These are phyloP conservation scores for Hygrophorus russula DNA, from an alignment of 768 basidiomycete species.

Conservation along the genomic window DNA sequence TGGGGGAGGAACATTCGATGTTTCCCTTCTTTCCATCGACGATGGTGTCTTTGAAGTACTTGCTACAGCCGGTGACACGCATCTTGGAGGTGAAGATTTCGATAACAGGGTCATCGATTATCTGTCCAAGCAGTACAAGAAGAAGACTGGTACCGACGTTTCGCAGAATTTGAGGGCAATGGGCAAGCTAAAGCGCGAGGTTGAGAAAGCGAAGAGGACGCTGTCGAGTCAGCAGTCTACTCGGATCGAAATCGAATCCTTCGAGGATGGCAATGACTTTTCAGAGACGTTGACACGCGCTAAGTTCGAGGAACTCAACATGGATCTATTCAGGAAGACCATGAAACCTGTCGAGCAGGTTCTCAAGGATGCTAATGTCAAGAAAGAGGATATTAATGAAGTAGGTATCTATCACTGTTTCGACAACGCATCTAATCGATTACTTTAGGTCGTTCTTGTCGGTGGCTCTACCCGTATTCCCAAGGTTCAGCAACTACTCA, in stretches of 20 bases:
- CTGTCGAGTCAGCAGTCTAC: conserved; percentile 84
- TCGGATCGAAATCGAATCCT: conserved; percentile 89
- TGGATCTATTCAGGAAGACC: conserved; percentile 98
- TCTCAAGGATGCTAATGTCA: conserved; percentile 93
- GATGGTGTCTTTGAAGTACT: conserved; percentile 88
- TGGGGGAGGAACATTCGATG: conserved; percentile 98
- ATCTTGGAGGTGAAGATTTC: conserved; percentile 94
- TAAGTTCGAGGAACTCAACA: conserved; percentile 98
- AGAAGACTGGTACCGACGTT: conserved; percentile 83
- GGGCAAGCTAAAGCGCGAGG: conserved; percentile 87
- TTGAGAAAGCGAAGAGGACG: conserved; percentile 93
- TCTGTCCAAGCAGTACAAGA: conserved; percentile 84
- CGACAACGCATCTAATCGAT: neutral
- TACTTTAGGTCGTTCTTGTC: conserved; percentile 69
- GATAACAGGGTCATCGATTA: conserved; percentile 89
- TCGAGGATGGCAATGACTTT: conserved; percentile 95
- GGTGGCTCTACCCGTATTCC: conserved; percentile 99
- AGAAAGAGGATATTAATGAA: conserved; percentile 95
- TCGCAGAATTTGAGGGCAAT: conserved; percentile 70
- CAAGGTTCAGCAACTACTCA: conserved; percentile 96
- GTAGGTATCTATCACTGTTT: conserved; percentile 22
- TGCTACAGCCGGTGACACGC: conserved; percentile 89
- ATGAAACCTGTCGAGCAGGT: conserved; percentile 99
- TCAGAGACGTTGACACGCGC: conserved; percentile 95
- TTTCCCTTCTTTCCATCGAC: conserved; percentile 90